phyloP scores from a whole-genome alignment of 2,329 filamentous ascomycete species.

The Dissoconium aciculare region DNA sequence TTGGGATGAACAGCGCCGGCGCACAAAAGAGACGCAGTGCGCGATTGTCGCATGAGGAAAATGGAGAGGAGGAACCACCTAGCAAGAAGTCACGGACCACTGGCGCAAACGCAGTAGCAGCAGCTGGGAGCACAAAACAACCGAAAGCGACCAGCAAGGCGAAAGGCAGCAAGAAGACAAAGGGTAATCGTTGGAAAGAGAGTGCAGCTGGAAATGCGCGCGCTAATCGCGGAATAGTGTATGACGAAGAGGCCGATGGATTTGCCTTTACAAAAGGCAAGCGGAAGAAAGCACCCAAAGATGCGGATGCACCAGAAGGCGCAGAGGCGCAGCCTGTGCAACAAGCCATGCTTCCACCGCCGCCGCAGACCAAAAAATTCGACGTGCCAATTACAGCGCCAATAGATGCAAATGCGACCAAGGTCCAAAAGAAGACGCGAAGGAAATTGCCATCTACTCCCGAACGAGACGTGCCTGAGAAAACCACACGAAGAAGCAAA shows the following conservation, averaged over 20 bases:
- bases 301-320: conserved; percentile 16
- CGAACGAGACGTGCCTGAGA: conserved; percentile 19
- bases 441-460: conserved; percentile 22
- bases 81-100: conserved; percentile 30
- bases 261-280: conserved; percentile 34
- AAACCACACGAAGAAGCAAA: conserved; percentile 28
- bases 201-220: background rate
- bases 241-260: conserved; percentile 34
- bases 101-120: conserved; percentile 21
- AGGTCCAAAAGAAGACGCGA: conserved; percentile 19
- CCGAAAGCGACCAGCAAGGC: conserved; percentile 17
- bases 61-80: conserved; percentile 29
- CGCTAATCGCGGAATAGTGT: conserved; percentile 12
- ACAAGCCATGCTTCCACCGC: conserved; percentile 3
- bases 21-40: conserved; percentile 34
- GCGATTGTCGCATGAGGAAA: conserved; percentile 26
- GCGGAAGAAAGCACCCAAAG: conserved; percentile 16
- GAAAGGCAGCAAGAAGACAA: conserved; percentile 24
- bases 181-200: conserved; percentile 14
- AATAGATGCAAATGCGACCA: conserved; percentile 13
- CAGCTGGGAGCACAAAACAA: conserved; percentile 22
- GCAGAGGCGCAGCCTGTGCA: conserved; percentile 1
- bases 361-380: conserved; percentile 13
- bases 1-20: conserved; percentile 35
- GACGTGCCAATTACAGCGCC: conserved; percentile 5